phyloP scores from a whole-genome alignment of 208 protist species.

The Trypanosoma platydactyli region DNA sequence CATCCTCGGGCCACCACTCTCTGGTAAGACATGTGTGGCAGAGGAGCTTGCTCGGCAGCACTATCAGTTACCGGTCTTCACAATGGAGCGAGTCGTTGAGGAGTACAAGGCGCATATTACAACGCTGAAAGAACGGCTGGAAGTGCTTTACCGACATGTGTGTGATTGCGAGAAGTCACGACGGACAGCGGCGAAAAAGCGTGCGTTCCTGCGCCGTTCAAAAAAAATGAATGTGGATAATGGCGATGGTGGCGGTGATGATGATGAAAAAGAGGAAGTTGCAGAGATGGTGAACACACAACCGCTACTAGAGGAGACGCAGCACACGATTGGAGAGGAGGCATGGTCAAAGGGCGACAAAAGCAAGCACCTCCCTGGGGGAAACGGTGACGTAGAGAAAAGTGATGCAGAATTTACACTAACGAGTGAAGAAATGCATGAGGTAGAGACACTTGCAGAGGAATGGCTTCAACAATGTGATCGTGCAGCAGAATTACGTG shows the following conservation, averaged over 20 bases:
- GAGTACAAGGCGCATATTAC: slow-evolving; percentile 53
- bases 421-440: slow-evolving; percentile 55
- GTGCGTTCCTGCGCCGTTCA: slow-evolving; percentile 37
- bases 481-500: slow-evolving; percentile 42
- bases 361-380: neutral
- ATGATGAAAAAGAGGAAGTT: slow-evolving; percentile 25
- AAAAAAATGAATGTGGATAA: slow-evolving; percentile 12
- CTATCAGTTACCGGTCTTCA: slow-evolving; percentile 83
- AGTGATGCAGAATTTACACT: slow-evolving; percentile 35
- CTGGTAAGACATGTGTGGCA: slow-evolving; percentile 83
- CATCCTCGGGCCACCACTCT: slow-evolving; percentile 86
- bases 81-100: slow-evolving; percentile 60
- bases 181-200: slow-evolving; percentile 56
- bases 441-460: slow-evolving; percentile 56
- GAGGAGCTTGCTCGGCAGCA: slow-evolving; percentile 43
- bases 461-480: slow-evolving; percentile 60
- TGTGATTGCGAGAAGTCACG: slow-evolving; percentile 42
- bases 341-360: neutral
- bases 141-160: slow-evolving; percentile 33
- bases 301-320: neutral
- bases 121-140: slow-evolving; percentile 34
- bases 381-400: slow-evolving; percentile 31
- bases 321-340: neutral
- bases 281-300: slow-evolving; percentile 5
- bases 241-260: slow-evolving; percentile 13